Evolutionary conservation across 129 eudicot species (phyloP).

Genomic region (Chrysanthemum makinoi): DNA sequence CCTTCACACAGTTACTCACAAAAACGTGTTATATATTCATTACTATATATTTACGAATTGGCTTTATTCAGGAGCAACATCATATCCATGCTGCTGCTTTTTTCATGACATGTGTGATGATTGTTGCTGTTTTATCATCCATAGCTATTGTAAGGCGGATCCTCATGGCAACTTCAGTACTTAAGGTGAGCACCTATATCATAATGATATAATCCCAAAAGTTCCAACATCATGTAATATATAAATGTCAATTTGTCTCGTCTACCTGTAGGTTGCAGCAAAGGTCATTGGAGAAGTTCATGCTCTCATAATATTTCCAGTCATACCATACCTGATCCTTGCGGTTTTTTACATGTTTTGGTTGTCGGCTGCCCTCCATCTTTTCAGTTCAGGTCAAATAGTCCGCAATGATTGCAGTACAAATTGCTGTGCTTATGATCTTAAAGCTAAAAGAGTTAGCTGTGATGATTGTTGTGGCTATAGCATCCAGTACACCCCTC

Average conservation of each 20-base stretch:
- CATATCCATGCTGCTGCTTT: slow-evolving; percentile 78
- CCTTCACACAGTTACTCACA: neutral
- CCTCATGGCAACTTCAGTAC: slow-evolving; percentile 96
- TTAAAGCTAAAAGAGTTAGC: slow-evolving; percentile 60
- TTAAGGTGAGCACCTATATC: slow-evolving; percentile 54
- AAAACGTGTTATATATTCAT: neutral
- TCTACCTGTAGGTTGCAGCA: slow-evolving; percentile 79
- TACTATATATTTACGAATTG: slow-evolving; percentile 18
- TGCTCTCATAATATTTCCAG: slow-evolving; percentile 83
- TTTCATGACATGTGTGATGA: slow-evolving; percentile 80
- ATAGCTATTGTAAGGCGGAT: slow-evolving; percentile 87
- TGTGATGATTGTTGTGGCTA: slow-evolving; percentile 95
- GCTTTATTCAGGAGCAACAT: slow-evolving; percentile 61
- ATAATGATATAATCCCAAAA: neutral
- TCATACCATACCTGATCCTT: slow-evolving; percentile 64
- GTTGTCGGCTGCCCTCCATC: slow-evolving; percentile 86
- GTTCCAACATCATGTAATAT: neutral
- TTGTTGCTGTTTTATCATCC: slow-evolving; percentile 71
- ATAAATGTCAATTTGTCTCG: neutral
- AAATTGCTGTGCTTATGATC: slow-evolving; percentile 91
- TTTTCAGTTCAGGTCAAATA: slow-evolving; percentile 84
- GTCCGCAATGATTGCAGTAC: slow-evolving; percentile 64
- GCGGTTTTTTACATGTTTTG: slow-evolving; percentile 92
- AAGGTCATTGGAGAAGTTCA: slow-evolving; percentile 98
- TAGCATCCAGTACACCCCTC: slow-evolving; percentile 71